phyloP scores from a whole-genome alignment of 768 basidiomycete species.

The Lactarius sanguifluus region DNA sequence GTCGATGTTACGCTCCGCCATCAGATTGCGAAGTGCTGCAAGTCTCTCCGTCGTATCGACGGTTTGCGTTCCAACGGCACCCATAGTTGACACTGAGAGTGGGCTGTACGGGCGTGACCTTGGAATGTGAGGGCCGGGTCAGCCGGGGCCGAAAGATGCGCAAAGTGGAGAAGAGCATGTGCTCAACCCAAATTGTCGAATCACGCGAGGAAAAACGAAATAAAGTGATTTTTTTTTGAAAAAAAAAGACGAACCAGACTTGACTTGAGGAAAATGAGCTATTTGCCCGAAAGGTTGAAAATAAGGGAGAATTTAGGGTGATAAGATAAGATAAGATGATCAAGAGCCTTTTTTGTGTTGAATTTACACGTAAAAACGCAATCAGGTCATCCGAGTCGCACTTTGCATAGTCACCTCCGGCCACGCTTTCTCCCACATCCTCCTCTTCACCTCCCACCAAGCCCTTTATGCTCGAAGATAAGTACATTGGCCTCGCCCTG shows the following conservation, averaged over 20 bases:
- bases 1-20: conserved; percentile 61
- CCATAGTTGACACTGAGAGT: conserved; percentile 38
- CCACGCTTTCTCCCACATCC: conserved; percentile 10
- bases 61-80: conserved; percentile 39
- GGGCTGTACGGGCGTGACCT: conserved; percentile 15
- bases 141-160: conserved; percentile 24
- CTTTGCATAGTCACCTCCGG: neutral
- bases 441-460: neutral
- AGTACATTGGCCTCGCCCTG: conserved; percentile 90
- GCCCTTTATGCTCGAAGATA: conserved; percentile 75
- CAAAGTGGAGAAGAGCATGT: conserved; percentile 16
- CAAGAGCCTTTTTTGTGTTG: neutral
- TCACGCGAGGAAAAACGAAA: neutral
- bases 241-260: neutral
- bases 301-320: neutral
- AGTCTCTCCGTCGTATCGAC: conserved; percentile 68
- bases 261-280: neutral
- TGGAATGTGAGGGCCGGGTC: conserved; percentile 16
- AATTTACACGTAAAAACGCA: conserved; percentile 1
- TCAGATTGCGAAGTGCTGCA: conserved; percentile 61
- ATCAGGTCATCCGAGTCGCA: neutral
- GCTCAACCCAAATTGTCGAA: neutral
- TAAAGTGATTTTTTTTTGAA: neutral
- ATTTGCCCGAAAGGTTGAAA: neutral
- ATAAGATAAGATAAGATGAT: conserved; percentile 18